phyloP scores from a whole-genome alignment of 1,284 basidiomycete genomes.

The Malassezia nana region DNA sequence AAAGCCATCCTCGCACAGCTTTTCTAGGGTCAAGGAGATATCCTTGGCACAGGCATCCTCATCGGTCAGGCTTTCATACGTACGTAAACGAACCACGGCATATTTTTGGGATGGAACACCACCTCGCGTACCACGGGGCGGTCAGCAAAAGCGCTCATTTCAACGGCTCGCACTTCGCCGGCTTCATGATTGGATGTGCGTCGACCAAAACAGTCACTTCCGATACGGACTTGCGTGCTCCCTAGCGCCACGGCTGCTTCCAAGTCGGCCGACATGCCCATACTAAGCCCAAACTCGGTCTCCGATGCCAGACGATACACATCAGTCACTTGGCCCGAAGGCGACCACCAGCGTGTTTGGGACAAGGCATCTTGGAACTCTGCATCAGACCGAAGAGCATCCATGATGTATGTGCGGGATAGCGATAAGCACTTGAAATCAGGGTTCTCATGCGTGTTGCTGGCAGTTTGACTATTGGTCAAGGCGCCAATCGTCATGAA shows the following conservation, averaged over 20 bases:
- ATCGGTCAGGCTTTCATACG: not conserved
- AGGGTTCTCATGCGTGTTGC: slow-evolving; percentile 55
- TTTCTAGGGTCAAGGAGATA: slow-evolving; percentile 48
- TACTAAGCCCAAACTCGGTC: slow-evolving; percentile 65
- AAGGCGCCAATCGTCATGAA: slow-evolving; percentile 91
- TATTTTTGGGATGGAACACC: slow-evolving; percentile 46
- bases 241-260: slow-evolving; percentile 73
- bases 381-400: slow-evolving; percentile 35
- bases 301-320: slow-evolving; percentile 26
- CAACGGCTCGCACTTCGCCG: slow-evolving; percentile 6
- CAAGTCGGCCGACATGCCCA: slow-evolving; percentile 98
- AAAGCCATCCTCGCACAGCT: slow-evolving; percentile 53
- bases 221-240: slow-evolving; percentile 79
- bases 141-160: not conserved
- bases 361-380: not conserved
- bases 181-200: slow-evolving; percentile 19
- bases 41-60: slow-evolving; percentile 27
- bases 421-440: slow-evolving; percentile 68
- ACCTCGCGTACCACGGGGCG: slow-evolving; percentile 34
- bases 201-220: slow-evolving; percentile 77
- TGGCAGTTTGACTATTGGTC: slow-evolving; percentile 23
- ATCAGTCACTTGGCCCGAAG: slow-evolving; percentile 7
- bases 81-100: slow-evolving; percentile 46
- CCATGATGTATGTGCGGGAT: slow-evolving; percentile 58
- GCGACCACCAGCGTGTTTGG: slow-evolving; percentile 6